Base-by-base conservation (phyloP, 352 stramenopile genomes). In the Lagenidium giganteum region DNA sequence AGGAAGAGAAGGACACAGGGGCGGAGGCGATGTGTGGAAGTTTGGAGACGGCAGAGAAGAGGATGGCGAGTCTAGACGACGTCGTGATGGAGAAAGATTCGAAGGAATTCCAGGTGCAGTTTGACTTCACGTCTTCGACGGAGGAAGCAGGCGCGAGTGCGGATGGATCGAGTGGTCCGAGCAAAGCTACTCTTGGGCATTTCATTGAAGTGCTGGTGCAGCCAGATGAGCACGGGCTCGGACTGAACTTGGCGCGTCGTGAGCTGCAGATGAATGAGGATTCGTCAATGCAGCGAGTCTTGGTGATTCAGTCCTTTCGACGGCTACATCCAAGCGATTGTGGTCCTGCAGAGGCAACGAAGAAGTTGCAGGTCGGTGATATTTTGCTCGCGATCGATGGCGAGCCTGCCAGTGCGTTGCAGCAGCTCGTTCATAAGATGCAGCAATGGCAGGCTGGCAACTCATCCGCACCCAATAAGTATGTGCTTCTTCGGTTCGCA, bases 161-260 rank as follows among this genome's bases (percentile, higher is more conserved):
- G n/a, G n/a, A n/a, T n/a, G n/a, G n/a, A n/a, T n/a, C n/a, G n/a
- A n/a, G n/a, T n/a, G n/a, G n/a, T n/a, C n/a, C n/a, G n/a, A n/a
- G n/a, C n/a, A n/a, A n/a, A n/a, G n/a, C n/a, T n/a, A n/a, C n/a
- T 23, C 12, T 33, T 4, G 21, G 46, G 16, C 41, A 61, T 30
- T 69, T 50, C 23, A 33, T 57, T 30, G 73, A 86, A 24, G 70
- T 86, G 25, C 28, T 86, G 31, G 48, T 86, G 24, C 68, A 71
- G 33, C 48, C 61, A 3, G 73, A 83, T 44, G 51, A 20, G 2
- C 24, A 64, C 16, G 73, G 73, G 1, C 38, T 86, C 24, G 73
- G 73, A 1, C 41, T 86, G 5, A 69, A 76, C 35, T 43, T 86
- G 5, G 36, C 41, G 8, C n/a, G n/a, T n/a, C n/a, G n/a, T n/a